Evolutionary conservation across 2,329 filamentous ascomycete genomes (phyloP).

Genomic region (Aspergillus pseudoviridinutans): DNA sequence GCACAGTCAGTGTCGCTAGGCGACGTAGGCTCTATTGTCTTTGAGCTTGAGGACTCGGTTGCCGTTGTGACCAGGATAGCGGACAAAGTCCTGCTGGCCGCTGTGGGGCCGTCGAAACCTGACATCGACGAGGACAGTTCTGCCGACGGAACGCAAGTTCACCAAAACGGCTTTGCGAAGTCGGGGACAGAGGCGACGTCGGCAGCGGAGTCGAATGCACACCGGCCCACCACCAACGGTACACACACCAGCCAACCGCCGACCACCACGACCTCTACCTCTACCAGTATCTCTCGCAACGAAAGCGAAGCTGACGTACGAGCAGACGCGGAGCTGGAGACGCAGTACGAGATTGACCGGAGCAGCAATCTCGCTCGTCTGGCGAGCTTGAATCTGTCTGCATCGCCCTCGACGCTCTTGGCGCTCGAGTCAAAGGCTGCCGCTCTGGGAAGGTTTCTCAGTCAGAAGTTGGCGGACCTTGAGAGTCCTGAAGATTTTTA

Average conservation of each 20-base stretch:
- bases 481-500: constrained; percentile 43
- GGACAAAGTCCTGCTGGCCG: constrained; percentile 41
- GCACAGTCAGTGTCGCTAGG: constrained; percentile 39
- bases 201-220: background rate
- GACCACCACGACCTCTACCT: constrained; percentile 6
- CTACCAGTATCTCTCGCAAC: constrained; percentile 4
- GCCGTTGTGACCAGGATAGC: constrained; percentile 41
- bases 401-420: constrained; percentile 36
- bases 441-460: constrained; percentile 37
- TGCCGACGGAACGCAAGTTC: constrained; percentile 8
- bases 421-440: constrained; percentile 43
- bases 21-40: constrained; percentile 43
- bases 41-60: constrained; percentile 39
- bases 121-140: constrained; percentile 10
- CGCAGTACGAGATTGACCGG: constrained; percentile 40
- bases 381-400: constrained; percentile 36
- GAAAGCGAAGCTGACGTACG: constrained; percentile 11
- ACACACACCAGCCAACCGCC: constrained; percentile 4
- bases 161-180: constrained; percentile 1
- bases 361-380: constrained; percentile 37
- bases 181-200: background rate
- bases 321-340: constrained; percentile 27
- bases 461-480: constrained; percentile 38
- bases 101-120: constrained; percentile 36
- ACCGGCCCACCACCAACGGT: constrained; percentile 1